phyloP scores from a whole-genome alignment of 2,329 filamentous ascomycete species.

The Alternaria dauci region DNA sequence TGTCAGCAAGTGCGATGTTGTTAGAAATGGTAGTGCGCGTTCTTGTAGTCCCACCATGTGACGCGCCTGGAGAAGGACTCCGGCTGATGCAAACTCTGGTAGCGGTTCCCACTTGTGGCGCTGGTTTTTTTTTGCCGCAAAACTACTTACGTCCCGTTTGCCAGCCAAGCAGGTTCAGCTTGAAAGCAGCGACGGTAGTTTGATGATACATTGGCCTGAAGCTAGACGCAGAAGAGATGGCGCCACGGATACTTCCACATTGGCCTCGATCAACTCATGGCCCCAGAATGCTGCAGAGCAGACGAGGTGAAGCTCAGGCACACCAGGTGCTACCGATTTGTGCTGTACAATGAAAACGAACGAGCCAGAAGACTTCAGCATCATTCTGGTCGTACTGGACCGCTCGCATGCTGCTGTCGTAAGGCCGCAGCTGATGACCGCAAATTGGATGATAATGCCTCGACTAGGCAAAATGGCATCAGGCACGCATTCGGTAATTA shows the following conservation, averaged over 20 bases:
- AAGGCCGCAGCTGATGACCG: conserved; percentile 3
- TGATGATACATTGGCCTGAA: conserved; percentile 29
- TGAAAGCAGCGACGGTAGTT: conserved; percentile 34
- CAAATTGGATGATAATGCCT: conserved; percentile 7
- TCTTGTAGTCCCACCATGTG: conserved; percentile 46
- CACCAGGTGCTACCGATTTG: conserved; percentile 1
- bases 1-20: conserved; percentile 44
- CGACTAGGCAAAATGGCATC: conserved; percentile 11
- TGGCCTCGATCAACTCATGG: conserved; percentile 9
- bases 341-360: conserved; percentile 1
- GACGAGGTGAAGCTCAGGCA: background rate
- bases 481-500: conserved; percentile 11
- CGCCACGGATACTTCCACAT: conserved; percentile 16
- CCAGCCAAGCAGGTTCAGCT: conserved; percentile 38
- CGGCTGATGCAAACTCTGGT: conserved; percentile 43
- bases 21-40: conserved; percentile 35
- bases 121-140: conserved; percentile 38
- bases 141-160: conserved; percentile 43
- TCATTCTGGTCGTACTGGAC: conserved; percentile 7
- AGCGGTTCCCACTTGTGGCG: conserved; percentile 48
- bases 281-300: background rate
- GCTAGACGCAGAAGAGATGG: conserved; percentile 24
- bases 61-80: conserved; percentile 43
- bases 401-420: background rate
- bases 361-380: background rate